Conservation (phyloP, 192 early-diverging fungal species). For the Allomyces macrogynus region DNA sequence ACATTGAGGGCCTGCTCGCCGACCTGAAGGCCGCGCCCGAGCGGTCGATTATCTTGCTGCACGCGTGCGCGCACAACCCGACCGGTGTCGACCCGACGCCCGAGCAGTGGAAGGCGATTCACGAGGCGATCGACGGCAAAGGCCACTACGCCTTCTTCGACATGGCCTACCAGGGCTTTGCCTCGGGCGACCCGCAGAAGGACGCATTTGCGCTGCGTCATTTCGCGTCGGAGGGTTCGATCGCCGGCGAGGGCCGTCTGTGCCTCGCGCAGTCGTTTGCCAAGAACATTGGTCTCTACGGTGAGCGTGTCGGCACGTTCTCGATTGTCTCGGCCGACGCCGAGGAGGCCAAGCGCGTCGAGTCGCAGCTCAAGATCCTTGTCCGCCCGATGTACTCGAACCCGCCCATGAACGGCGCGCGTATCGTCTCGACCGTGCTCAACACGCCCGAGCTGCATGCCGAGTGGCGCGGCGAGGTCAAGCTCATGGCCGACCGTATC, state of each 20-base stretch:
- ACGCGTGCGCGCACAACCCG: constrained; percentile 99
- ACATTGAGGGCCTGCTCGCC: constrained; percentile 76
- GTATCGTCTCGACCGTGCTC: constrained; percentile 78
- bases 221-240: constrained; percentile 42
- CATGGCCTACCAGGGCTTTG: constrained; percentile 99
- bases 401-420: constrained; percentile 86
- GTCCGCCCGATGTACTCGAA: constrained; percentile 97
- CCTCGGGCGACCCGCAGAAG: constrained; percentile 65
- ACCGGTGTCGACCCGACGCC: constrained; percentile 92
- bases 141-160: constrained; percentile 91
- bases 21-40: constrained; percentile 72
- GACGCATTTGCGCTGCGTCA: constrained; percentile 88
- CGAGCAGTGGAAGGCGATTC: constrained; percentile 81
- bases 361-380: constrained; percentile 87
- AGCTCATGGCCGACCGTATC: constrained; percentile 93
- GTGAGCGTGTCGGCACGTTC: constrained; percentile 88
- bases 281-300: constrained; percentile 99
- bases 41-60: constrained; percentile 76
- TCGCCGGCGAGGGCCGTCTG: constrained; percentile 40
- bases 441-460: constrained; percentile 40
- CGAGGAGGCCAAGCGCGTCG: constrained; percentile 58
- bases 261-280: constrained; percentile 88
- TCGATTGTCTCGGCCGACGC: constrained; percentile 51
- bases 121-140: constrained; percentile 45
- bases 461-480: constrained; percentile 84